phyloP scores from a whole-genome alignment of 192 early-diverging fungal genomes.

The Phycomyces nitens region DNA sequence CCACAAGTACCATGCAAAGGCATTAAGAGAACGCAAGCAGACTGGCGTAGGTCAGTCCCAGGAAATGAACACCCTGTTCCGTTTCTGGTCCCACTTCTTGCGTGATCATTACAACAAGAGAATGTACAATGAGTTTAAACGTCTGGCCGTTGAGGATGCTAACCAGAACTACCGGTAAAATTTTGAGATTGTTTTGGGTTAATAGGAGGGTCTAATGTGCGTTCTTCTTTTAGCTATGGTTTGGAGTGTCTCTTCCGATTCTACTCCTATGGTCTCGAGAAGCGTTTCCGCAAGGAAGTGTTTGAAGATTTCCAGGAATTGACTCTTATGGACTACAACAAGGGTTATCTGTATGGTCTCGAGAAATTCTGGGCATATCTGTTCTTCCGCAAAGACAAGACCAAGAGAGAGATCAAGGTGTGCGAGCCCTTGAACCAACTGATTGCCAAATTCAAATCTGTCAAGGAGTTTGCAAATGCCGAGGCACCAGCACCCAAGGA shows the following conservation, averaged over 20 bases:
- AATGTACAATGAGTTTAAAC: constrained; percentile 93
- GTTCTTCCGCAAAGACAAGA: constrained; percentile 84
- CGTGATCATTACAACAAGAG: constrained; percentile 93
- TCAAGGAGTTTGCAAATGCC: constrained; percentile 47
- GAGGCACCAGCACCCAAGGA: constrained; percentile 31
- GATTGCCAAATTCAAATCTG: constrained; percentile 62
- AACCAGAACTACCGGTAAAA: constrained; percentile 72
- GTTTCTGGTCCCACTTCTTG: constrained; percentile 98
- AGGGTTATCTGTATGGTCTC: constrained; percentile 79
- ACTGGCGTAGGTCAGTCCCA: constrained; percentile 85
- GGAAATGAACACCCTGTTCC: constrained; percentile 93
- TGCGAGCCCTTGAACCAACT: constrained; percentile 50
- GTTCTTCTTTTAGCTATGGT: no score
- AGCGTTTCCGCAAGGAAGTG: constrained; percentile 78
- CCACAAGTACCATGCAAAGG: constrained; percentile 89
- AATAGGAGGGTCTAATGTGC: no score
- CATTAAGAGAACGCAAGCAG: constrained; percentile 88
- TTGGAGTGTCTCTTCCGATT: constrained; percentile 97
- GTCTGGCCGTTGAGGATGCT: constrained; percentile 86
- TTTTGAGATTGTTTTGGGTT: no score
- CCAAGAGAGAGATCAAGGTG: constrained; percentile 56
- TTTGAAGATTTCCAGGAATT: constrained; percentile 87
- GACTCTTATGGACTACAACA: constrained; percentile 72
- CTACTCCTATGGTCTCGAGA: constrained; percentile 94
- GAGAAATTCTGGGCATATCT: constrained; percentile 97